These are phyloP conservation scores for Talaromyces thailandensis DNA, from an alignment of 495 filamentous ascomycete genomes.

Conservation along the genomic window DNA sequence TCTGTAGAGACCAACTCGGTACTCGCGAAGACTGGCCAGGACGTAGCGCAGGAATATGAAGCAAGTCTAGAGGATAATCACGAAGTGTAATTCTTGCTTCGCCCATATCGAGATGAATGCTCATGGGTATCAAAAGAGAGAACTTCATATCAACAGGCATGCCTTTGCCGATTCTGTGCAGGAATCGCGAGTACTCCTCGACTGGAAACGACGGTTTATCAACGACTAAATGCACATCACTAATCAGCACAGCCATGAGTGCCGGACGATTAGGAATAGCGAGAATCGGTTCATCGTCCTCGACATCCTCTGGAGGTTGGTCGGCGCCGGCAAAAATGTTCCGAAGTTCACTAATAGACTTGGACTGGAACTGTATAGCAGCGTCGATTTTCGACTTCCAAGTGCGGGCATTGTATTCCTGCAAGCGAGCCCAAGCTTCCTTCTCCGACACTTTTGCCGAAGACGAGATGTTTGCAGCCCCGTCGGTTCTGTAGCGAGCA, in stretches of 20 bases:
- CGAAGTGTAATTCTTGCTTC: conserved; percentile 77
- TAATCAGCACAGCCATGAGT: conserved; percentile 70
- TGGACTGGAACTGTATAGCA: conserved; percentile 57
- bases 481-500: conserved; percentile 74
- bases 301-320: conserved; percentile 67
- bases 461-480: conserved; percentile 56
- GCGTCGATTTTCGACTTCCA: conserved; percentile 91
- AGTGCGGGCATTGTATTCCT: conserved; percentile 73
- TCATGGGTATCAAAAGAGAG: conserved; percentile 80
- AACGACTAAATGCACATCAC: conserved; percentile 74
- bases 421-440: conserved; percentile 64
- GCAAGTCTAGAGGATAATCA: conserved; percentile 86
- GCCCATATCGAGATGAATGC: conserved; percentile 81
- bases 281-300: conserved; percentile 78
- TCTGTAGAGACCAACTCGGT: conserved; percentile 74
- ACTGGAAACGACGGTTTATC: conserved; percentile 92
- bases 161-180: conserved; percentile 86
- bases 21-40: conserved; percentile 69
- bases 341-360: conserved; percentile 69
- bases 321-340: conserved; percentile 76
- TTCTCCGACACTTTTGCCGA: conserved; percentile 59
- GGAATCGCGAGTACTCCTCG: conserved; percentile 67
- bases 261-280: conserved; percentile 80
- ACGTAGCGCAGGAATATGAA: conserved; percentile 82
- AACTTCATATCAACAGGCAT: conserved; percentile 90